These are phyloP conservation scores for Senecio squalidus DNA, from an alignment of 140 eudicot genomes.

Conservation along the genomic window DNA sequence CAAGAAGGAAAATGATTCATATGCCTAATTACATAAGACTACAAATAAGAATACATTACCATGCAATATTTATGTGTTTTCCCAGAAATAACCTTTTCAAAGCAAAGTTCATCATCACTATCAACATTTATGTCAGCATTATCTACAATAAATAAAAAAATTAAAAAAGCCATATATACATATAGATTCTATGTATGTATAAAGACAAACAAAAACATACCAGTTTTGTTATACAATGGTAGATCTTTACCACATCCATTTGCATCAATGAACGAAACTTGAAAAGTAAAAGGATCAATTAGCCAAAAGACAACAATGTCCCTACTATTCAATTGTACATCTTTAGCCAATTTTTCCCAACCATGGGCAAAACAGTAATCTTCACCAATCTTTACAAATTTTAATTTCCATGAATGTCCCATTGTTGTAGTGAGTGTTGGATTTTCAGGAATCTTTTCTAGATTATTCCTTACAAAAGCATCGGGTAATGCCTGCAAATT, in stretches of 20 bases:
- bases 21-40: too few relatives aligned
- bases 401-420: constrained; percentile 22
- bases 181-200: too few relatives aligned
- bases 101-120: constrained; percentile 6
- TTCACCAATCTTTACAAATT: constrained; percentile 22
- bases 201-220: constrained; percentile 13
- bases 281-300: constrained; percentile 20
- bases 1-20: too few relatives aligned
- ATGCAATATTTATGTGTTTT: not conserved
- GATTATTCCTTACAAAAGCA: constrained; percentile 19
- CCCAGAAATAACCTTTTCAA: constrained; percentile 6
- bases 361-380: constrained; percentile 31
- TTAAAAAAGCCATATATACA: too few relatives aligned
- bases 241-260: constrained; percentile 28
- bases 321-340: constrained; percentile 4
- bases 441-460: constrained; percentile 17
- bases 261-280: constrained; percentile 14
- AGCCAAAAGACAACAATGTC: constrained; percentile 28
- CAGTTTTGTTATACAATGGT: constrained; percentile 9
- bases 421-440: constrained; percentile 18
- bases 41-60: too few relatives aligned
- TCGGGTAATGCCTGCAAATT: constrained; percentile 22
- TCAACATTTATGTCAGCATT: not conserved
- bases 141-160: constrained; percentile 10
- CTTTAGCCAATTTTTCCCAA: constrained; percentile 27